Base-by-base conservation (phyloP, 352 stramenopile genomes). In the Plasmopara halstedii region DNA sequence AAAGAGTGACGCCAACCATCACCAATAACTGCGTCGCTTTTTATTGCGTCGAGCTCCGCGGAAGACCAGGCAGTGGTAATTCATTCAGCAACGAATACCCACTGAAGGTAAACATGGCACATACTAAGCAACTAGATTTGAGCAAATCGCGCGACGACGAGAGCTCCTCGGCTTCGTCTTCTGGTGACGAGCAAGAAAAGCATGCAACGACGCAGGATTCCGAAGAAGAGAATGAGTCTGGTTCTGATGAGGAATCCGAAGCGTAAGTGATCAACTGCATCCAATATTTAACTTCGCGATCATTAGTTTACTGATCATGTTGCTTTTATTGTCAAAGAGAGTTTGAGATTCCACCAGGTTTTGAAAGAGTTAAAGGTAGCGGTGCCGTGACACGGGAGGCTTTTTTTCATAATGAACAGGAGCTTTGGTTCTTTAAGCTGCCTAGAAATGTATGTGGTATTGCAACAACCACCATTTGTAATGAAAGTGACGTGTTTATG, bases 361-460 rank as follows among this genome's bases (percentile, higher is more conserved):
- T 88, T 33, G 67, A 87, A 44, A 59, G 59, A 32, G 68, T 90
- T 31, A 67, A 76, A 13, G 73, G 71, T 43, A 85, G 72, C 50
- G 61, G 60, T 4, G 55, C 67, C 3, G 57, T 88, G 33, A 84
- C 74, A 14, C 73, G 71, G 17, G 75, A 87, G 57, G 56, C 63
- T 0, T 64, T 88, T 37, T 60, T 88, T 13, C 62, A 67, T 2
- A 67, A 71, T n/a, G 73, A 86, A 48, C 79, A 88, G 56, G 78
- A 90, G 50, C 69, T 90, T n/a, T 90, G 78, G 78, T 83, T 90
- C 46, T 88, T 90, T 48, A 87, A 85, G 58, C 70, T 90, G 18
- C 78, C 78, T 27, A 90, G 88, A 57, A 56, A 84, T 43, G 78
- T 89, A 67, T 40, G 78, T 82, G 0, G 0, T 31, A 18, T 43